phyloP scores from a whole-genome alignment of 345 rosid species.

The Bruguiera parviflora region DNA sequence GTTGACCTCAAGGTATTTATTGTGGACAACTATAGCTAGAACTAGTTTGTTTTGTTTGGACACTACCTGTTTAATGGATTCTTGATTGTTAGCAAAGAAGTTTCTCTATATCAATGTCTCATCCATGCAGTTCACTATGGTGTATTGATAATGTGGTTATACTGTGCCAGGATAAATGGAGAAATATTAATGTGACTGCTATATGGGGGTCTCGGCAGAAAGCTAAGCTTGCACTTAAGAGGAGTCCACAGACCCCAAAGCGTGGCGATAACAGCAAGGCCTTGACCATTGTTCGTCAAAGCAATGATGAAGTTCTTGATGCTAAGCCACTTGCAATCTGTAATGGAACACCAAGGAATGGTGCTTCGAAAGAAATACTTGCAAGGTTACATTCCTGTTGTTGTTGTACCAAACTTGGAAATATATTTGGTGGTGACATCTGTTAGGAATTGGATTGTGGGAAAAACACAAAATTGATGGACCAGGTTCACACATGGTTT shows the following conservation, averaged over 20 bases:
- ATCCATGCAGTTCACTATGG: not conserved
- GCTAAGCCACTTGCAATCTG: slow-evolving; percentile 27
- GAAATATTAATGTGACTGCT: slow-evolving; percentile 36
- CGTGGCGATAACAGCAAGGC: slow-evolving; percentile 22
- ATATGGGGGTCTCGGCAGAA: slow-evolving; percentile 38
- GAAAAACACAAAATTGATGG: not conserved
- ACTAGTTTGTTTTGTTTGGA: not conserved
- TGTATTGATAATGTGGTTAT: not conserved
- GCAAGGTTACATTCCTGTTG: slow-evolving; percentile 49
- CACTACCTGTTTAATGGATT: not conserved
- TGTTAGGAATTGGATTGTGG: not conserved
- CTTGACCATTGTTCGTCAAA: slow-evolving; percentile 10
- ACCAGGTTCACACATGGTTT: too few relatives aligned
- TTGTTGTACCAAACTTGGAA: slow-evolving; percentile 7
- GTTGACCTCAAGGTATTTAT: slow-evolving; percentile 35
- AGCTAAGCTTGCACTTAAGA: slow-evolving; percentile 33
- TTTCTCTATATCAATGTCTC: not conserved
- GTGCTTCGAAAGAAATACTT: slow-evolving; percentile 54
- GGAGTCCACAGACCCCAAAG: slow-evolving; percentile 23
- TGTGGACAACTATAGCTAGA: not conserved
- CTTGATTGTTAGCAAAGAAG: not conserved
- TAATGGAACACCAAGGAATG: slow-evolving; percentile 23
- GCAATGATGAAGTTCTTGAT: slow-evolving; percentile 23
- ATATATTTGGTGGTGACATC: not conserved
- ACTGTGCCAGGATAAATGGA: slow-evolving; percentile 31